Evolutionary conservation across 129 eudicot genomes (phyloP).

Genomic region (Oenanthe sinensis): DNA sequence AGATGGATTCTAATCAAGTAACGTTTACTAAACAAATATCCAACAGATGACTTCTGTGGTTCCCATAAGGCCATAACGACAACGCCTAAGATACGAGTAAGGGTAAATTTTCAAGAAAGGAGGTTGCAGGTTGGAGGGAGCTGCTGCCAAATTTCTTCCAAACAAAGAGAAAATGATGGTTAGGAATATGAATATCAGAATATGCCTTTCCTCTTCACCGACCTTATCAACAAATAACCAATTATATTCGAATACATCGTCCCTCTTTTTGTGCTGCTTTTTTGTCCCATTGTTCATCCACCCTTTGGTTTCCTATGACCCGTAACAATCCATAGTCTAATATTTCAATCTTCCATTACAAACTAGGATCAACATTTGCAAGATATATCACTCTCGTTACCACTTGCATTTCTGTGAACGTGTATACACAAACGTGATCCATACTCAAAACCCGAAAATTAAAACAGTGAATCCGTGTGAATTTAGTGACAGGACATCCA

Average conservation of each 20-base stretch:
- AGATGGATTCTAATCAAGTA: neutral
- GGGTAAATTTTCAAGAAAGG: neutral
- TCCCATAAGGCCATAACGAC: too few species aligned
- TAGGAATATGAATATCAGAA: neutral
- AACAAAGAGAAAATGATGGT: neutral
- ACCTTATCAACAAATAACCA: constrained; percentile 4
- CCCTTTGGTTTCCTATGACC: neutral
- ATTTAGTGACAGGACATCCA: neutral
- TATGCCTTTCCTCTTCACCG: neutral
- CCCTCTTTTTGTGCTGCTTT: neutral
- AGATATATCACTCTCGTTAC: neutral
- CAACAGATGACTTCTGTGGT: neutral
- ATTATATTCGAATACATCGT: neutral
- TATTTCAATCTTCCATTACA: neutral
- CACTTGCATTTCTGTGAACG: neutral
- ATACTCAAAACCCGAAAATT: neutral
- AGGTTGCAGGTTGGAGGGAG: neutral
- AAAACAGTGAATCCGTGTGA: neutral
- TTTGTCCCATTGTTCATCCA: neutral
- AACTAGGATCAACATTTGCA: neutral
- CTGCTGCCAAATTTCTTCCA: neutral
- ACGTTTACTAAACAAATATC: neutral
- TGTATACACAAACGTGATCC: neutral
- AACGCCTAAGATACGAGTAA: too few species aligned
- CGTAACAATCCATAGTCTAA: neutral